phyloP scores from a whole-genome alignment of 1,139 yeast species.

The Taphrina communis region DNA sequence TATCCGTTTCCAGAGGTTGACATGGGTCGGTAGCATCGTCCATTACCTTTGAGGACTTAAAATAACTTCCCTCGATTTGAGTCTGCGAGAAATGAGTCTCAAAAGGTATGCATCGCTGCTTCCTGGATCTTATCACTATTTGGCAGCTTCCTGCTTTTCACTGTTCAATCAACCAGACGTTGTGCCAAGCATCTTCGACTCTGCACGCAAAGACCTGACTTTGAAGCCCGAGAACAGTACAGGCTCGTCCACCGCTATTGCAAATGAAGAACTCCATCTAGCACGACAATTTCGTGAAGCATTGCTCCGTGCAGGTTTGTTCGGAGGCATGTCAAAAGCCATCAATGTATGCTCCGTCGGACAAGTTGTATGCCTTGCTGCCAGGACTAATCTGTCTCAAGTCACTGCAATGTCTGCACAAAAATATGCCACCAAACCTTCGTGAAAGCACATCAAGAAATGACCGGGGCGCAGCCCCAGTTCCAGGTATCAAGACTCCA shows the following conservation, averaged over 20 bases:
- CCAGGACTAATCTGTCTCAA: not conserved
- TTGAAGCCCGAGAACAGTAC: not conserved
- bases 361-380: too few relatives aligned
- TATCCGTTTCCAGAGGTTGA: too few relatives aligned
- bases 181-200: slow-evolving; percentile 11
- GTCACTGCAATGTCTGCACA: slow-evolving; percentile 34
- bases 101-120: slow-evolving; percentile 10
- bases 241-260: not conserved
- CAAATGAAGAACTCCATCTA: slow-evolving; percentile 6
- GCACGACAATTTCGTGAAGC: slow-evolving; percentile 39
- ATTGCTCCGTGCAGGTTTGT: slow-evolving; percentile 29
- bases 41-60: too few relatives aligned
- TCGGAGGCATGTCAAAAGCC: slow-evolving; percentile 41
- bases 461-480: not conserved
- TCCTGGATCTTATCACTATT: slow-evolving; percentile 28
- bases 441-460: not conserved
- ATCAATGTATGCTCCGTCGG: slow-evolving; percentile 20
- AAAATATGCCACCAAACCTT: slow-evolving; percentile 29
- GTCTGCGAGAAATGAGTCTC: slow-evolving; percentile 20
- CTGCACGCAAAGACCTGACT: slow-evolving; percentile 2
- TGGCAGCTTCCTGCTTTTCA: slow-evolving; percentile 34
- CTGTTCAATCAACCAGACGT: slow-evolving; percentile 27
- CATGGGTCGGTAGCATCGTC: too few relatives aligned
- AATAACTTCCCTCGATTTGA: too few relatives aligned
- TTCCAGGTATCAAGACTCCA: not conserved